Evolutionary conservation across 768 basidiomycete genomes (phyloP), one percentile per base, ranked within the genome.

Genomic region (Mycena crocata): DNA sequence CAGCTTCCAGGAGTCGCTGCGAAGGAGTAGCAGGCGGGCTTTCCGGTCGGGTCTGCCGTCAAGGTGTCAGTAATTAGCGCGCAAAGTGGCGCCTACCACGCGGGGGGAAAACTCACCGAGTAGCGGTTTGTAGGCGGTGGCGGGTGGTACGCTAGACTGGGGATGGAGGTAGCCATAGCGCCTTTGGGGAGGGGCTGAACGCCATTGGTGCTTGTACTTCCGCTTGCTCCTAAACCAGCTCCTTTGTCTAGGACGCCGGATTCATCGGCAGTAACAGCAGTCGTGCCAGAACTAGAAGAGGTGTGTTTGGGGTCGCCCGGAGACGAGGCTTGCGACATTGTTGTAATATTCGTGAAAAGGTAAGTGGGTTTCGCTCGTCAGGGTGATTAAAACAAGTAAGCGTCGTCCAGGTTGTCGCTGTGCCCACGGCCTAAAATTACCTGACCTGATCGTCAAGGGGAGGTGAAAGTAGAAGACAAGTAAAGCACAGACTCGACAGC

Each of bases 11-110:
- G 5, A 70, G 65, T 5, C 65, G 64, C 52, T 70, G 69, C 19
- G 69, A 70, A 23, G 69, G 62, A 5, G 69, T 66, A 13, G 57
- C 62, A 12, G 68, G 68, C 26, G 69, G 69, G 40, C 50, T 70
- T 4, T 52, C 50, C 14, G 50, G 21, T 30, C 39, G 21, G 26
- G 44, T 40, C 45, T 51, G 21, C 19, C 8, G 28, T 55, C 57
- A 45, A 31, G 19, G 34, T 2, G 19, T 64, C 19, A 57, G 48
- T 17, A 46, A 39, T 10, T 3, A 24, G 31, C 24, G 21, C 14
- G 50, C 19, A 17, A 10, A 8, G 14, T 14, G 34, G 15, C 15
- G 23, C 21, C 28, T 37, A 21, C 17, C 24, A 2, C 24, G 5
- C 2, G 26, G 9, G n/a, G 17, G 30, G 30, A 21, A 44, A 24